Evolutionary conservation across 306 rosid genomes (phyloP).

Genomic region (Rosa multiflora): DNA sequence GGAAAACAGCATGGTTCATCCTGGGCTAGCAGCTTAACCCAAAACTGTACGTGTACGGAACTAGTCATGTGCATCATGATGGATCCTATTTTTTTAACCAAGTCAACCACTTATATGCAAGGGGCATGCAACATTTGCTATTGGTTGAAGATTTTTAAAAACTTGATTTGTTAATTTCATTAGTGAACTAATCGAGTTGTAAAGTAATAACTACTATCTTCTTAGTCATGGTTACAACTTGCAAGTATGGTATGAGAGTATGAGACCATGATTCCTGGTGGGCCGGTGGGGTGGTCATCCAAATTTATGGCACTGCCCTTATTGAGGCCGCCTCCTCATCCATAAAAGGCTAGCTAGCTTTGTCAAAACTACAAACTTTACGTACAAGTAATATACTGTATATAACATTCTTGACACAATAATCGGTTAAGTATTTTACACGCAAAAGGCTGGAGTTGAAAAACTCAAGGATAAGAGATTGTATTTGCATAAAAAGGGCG

Average conservation of each 20-base stretch:
- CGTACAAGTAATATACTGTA: too few species aligned
- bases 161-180: neutral
- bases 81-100: neutral
- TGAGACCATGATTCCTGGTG: too few species aligned
- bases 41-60: conserved; percentile 1
- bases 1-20: conserved; percentile 37
- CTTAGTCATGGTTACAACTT: too few species aligned
- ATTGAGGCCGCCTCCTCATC: too few species aligned
- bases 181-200: neutral
- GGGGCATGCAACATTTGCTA: conserved; percentile 27
- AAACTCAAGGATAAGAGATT: neutral
- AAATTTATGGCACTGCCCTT: too few species aligned
- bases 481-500: neutral
- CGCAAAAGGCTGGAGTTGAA: too few species aligned
- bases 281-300: too few species aligned
- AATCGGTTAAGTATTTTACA: too few species aligned
- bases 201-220: neutral
- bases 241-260: too few species aligned
- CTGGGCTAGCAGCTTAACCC: neutral
- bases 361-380: too few species aligned
- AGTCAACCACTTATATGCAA: conserved; percentile 22
- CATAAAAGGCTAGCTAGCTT: too few species aligned
- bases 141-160: neutral
- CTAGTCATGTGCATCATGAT: neutral
- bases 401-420: too few species aligned